Percentiles rank a stretch among this genome's conserved stretches.
These are phyloP conservation scores for Capronia epimyces DNA, from an alignment of 2,329 filamentous ascomycete species.

Conservation along the genomic window DNA sequence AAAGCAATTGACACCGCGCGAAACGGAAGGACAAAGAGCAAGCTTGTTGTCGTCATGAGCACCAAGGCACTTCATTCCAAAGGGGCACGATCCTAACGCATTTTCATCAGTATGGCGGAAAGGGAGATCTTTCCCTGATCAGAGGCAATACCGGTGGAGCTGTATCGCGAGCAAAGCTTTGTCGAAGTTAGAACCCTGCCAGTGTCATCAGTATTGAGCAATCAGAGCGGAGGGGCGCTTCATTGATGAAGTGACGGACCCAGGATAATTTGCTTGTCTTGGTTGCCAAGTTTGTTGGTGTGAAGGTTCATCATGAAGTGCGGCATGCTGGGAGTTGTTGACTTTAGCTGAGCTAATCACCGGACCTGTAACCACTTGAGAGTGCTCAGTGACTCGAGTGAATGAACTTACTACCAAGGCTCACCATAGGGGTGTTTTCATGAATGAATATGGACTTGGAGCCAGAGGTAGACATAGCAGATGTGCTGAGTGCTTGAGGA, in stretches of 20 bases:
- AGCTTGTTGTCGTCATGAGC: conserved; percentile 81
- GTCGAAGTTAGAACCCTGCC: neutral
- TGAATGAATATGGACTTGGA: neutral
- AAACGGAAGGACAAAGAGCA: conserved; percentile 70
- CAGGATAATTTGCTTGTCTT: neutral
- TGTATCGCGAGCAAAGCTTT: conserved; percentile 8
- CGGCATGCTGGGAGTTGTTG: neutral
- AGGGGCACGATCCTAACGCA: conserved; percentile 70
- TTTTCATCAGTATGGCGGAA: neutral
- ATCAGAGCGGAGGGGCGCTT: neutral
- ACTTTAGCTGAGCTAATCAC: neutral
- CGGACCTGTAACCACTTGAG: neutral
- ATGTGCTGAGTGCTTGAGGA: too few species aligned
- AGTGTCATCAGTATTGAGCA: neutral
- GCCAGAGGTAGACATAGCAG: too few species aligned
- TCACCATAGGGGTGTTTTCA: neutral
- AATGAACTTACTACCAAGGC: neutral
- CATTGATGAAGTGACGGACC: neutral
- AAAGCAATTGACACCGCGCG: conserved; percentile 72
- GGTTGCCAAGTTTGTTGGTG: neutral
- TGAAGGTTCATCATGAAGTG: neutral
- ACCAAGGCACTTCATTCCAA: conserved; percentile 73
- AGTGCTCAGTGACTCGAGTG: neutral
- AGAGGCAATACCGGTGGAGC: conserved; percentile 7
- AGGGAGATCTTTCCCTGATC: neutral